Conservation (phyloP, 352 stramenopile species). For the Phytophthora ohioensis region DNA sequence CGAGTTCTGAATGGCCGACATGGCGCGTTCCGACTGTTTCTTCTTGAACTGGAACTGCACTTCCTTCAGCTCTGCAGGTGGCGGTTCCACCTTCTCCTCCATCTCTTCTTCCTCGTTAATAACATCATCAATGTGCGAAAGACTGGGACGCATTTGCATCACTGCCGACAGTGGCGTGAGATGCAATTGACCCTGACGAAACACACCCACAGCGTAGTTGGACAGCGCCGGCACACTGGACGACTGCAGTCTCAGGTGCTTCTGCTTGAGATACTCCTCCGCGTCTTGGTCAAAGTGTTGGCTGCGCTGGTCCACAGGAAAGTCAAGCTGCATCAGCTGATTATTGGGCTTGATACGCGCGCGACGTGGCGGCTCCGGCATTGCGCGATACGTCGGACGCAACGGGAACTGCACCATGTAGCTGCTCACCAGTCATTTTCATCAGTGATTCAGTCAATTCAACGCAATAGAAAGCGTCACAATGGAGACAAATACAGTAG, state of each 20-base stretch:
- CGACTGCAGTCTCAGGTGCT: conserved; percentile 73
- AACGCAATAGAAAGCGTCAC: not conserved
- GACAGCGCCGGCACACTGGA: conserved; percentile 67
- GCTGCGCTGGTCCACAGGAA: conserved; percentile 72
- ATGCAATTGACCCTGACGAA: conserved; percentile 84
- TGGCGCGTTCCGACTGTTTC: conserved; percentile 82
- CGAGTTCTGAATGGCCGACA: conserved; percentile 85
- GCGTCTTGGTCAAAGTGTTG: conserved; percentile 82
- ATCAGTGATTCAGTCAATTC: conserved; percentile 8
- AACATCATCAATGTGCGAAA: conserved; percentile 82
- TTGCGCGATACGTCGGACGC: conserved; percentile 79
- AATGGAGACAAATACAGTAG: not conserved
- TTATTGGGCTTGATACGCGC: conserved; percentile 81
- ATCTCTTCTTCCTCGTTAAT: conserved; percentile 75
- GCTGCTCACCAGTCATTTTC: conserved; percentile 40
- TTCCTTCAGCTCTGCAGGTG: conserved; percentile 70
- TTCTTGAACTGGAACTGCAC: conserved; percentile 92
- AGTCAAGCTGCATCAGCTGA: conserved; percentile 83
- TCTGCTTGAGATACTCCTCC: conserved; percentile 85
- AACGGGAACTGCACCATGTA: conserved; percentile 86
- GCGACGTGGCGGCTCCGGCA: conserved; percentile 61
- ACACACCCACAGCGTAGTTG: conserved; percentile 84
- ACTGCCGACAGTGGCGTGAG: conserved; percentile 72
- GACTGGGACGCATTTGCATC: conserved; percentile 86
- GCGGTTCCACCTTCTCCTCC: conserved; percentile 60